Base-by-base conservation (phyloP, 257 asterid species). In the Plantago major region DNA sequence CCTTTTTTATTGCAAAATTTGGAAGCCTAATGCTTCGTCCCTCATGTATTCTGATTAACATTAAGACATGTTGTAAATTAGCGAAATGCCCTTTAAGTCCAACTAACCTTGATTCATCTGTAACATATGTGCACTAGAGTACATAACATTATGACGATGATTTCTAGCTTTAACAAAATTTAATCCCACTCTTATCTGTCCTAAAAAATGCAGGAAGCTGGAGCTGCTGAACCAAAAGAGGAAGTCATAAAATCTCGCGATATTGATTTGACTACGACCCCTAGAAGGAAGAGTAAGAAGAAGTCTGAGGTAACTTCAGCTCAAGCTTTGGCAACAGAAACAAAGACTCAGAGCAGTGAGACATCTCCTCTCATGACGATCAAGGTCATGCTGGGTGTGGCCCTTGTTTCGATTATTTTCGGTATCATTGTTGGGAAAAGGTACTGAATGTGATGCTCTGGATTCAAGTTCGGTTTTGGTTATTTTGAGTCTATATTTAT, bases 251-350 rank as follows among this genome's bases (percentile, higher is more conserved):
- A 70, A 64, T 73, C 80, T 10, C 73, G 87, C 44, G 87, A 76
- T 4, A 65, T 79, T 10, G 88, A 82, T 47, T 43, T 63, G 48
- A 55, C 66, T 58, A 59, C 78, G 0, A 71, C 55, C 40, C 84
- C 85, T n/a, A 84, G 74, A 55, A 68, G 78, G 66, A 84, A 81
- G 77, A 71, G 77, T 42, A 81, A 70, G 92, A 77, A 77, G 47
- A 84, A 56, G 70, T 57, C 73, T 0, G 88, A 76, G 67, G 73
- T 68, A 16, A 52, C 76, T 57, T 46, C 84, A 12, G 47, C 77
- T 47, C 77, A 76, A 66, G 58, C 79, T 38, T 61, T 63, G 15
- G 55, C 82, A 19, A 46, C 74, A 7, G 84, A 53, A 1, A 16
- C 76, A 48, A 72, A 63, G 38, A 57, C 64, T 58, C 73, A 62